Evolutionary conservation across 108 stramenopile species (phyloP).

Genomic region (Pseudonitzschia multiseries): DNA sequence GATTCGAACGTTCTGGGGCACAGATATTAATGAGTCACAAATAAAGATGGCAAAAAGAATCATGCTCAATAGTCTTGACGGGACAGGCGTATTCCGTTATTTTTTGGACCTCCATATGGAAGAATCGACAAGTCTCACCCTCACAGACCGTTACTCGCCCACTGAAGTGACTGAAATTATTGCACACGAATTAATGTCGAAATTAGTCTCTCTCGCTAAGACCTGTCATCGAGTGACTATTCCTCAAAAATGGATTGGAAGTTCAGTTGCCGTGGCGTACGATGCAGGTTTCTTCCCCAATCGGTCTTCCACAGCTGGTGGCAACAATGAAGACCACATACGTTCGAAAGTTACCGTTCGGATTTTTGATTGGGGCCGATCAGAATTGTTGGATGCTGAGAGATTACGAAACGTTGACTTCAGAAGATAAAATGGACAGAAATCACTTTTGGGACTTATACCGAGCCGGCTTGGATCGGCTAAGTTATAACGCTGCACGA

Average conservation of each 20-base stretch:
- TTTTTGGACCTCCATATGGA: conserved; percentile 18
- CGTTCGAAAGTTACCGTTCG: conserved; percentile 5
- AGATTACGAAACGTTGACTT: neutral
- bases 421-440: conserved; percentile 3
- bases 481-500: conserved; percentile 16
- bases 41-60: conserved; percentile 6
- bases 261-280: conserved; percentile 20
- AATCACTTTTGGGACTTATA: conserved; percentile 14
- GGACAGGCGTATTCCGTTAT: neutral
- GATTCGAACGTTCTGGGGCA: neutral
- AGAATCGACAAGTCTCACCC: neutral
- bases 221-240: conserved; percentile 7
- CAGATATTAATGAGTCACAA: neutral
- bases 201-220: neutral
- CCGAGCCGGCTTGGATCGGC: conserved; percentile 16
- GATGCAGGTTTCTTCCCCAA: conserved; percentile 11
- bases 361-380: conserved; percentile 26
- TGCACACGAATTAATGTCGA: conserved; percentile 6
- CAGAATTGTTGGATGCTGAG: conserved; percentile 10
- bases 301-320: neutral
- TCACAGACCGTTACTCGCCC: neutral
- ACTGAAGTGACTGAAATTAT: conserved; percentile 20
- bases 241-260: conserved; percentile 29
- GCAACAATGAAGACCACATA: neutral
- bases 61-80: conserved; percentile 6